Evolutionary conservation across 176 grass and related monocot species (phyloP).

Genomic region (Carex littledalei): DNA sequence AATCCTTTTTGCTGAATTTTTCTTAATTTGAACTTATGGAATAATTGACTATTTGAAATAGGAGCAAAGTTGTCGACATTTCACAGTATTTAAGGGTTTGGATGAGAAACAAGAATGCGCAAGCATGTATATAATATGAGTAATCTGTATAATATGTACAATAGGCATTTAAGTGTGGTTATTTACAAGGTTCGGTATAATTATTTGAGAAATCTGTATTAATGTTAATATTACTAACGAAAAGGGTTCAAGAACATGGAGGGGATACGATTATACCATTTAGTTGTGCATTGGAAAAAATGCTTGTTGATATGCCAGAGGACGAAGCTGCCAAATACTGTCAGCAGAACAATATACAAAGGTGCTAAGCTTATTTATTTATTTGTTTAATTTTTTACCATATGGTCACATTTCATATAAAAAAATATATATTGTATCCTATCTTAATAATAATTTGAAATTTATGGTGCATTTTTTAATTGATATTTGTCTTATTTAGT

Average conservation of each 20-base stretch:
- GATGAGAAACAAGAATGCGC: not conserved
- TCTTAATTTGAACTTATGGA: conserved; percentile 1
- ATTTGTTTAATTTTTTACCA: not conserved
- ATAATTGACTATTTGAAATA: not conserved
- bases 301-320: conserved; percentile 81
- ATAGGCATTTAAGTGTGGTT: not conserved
- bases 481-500: conserved; percentile 35
- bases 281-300: conserved; percentile 83
- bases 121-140: not conserved
- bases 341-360: conserved; percentile 64
- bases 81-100: not conserved
- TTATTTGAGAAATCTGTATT: not conserved
- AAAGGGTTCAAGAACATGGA: conserved; percentile 94
- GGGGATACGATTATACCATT: conserved; percentile 90
- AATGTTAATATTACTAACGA: conserved; percentile 17
- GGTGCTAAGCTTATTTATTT: conserved; percentile 25
- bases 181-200: not conserved
- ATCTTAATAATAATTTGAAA: not conserved
- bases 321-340: conserved; percentile 99
- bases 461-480: conserved; percentile 19
- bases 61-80: not conserved
- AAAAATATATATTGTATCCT: not conserved
- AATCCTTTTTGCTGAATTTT: not conserved
- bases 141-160: not conserved
- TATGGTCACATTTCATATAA: not conserved